Conservation (phyloP, 345 rosid species). For the Citrus sp. region DNA sequence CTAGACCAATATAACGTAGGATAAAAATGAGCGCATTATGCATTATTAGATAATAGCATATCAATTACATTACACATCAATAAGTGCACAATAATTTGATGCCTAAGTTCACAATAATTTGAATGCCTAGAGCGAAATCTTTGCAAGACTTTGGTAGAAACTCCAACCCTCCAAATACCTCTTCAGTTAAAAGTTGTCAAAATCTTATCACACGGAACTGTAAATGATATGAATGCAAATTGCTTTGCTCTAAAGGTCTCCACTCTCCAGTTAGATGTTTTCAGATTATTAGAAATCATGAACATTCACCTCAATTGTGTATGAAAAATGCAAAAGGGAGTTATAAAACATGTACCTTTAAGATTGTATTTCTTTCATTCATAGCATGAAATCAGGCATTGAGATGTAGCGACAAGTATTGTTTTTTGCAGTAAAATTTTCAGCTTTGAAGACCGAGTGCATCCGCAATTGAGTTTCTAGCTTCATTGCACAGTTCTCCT, state of each 20-base stretch:
- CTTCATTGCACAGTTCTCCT: constrained; percentile 54
- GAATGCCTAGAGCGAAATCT: background rate
- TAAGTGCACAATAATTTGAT: background rate
- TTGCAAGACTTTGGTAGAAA: background rate
- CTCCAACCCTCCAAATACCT: background rate
- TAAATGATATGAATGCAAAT: background rate
- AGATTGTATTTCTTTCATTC: constrained; percentile 1
- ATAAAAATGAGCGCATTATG: background rate
- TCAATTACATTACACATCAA: no score
- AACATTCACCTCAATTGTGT: background rate
- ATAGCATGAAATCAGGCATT: background rate
- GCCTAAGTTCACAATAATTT: background rate
- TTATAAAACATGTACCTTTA: constrained; percentile 13
- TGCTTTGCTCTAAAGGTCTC: background rate
- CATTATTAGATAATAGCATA: no score
- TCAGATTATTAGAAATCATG: background rate
- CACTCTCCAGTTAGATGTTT: background rate
- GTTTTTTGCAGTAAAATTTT: constrained; percentile 2
- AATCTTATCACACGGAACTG: background rate
- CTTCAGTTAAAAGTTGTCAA: background rate
- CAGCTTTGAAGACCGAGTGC: constrained; percentile 31
- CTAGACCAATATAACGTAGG: background rate
- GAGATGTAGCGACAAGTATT: background rate
- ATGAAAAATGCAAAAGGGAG: background rate
- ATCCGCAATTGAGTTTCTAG: constrained; percentile 58